Evolutionary conservation across 2,329 filamentous ascomycete species (phyloP), one percentile per base, ranked within the genome.

Genomic region (Biscogniauxia marginata): DNA sequence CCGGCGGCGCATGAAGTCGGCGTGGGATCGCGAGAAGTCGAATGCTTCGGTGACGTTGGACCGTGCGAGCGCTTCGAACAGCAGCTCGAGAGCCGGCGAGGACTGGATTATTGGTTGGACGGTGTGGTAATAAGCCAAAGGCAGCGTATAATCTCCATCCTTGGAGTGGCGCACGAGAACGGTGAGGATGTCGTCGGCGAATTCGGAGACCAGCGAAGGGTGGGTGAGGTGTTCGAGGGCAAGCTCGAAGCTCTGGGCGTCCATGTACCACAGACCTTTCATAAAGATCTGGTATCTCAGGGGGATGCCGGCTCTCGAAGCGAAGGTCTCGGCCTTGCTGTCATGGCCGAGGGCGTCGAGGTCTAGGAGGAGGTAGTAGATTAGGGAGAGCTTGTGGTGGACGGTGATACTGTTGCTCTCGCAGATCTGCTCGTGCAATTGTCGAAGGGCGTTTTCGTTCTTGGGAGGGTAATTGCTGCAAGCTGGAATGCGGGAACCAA

Each of bases 361-460:
- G 70, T 96, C 90, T 67, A 91, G 87, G 3, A 96, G 81, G 43
- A 96, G 77, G 71, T 96, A 96, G 78, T 90, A 96, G 61, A 96
- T 79, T 49, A 95, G 81, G 18, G 91, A 90, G 63, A 92, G 85
- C 71, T 93, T 93, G 75, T 93, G 87, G 71, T 93, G 88, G 53
- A 84, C 79, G 7, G 87, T 83, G 63, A 88, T 85, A 49, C 76
- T 77, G 53, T 79, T 61, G 49, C 76, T 84, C 22, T 84, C 80
- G 70, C 86, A 82, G 61, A 96, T 86, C 57, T 86, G 84, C 59
- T 85, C 78, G 73, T 93, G 87, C 5, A 96, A 80, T 43, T 84
- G 82, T 63, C 84, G 83, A 24, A 96, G 80, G 45, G 85, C 84
- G 57, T 78, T 79, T 56, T 89, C 86, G 52, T 83, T 84, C 67